Percentiles rank a stretch among this genome's conserved stretches.
phyloP scores from a whole-genome alignment of 2,329 filamentous ascomycete species.

The Phoma sp. region DNA sequence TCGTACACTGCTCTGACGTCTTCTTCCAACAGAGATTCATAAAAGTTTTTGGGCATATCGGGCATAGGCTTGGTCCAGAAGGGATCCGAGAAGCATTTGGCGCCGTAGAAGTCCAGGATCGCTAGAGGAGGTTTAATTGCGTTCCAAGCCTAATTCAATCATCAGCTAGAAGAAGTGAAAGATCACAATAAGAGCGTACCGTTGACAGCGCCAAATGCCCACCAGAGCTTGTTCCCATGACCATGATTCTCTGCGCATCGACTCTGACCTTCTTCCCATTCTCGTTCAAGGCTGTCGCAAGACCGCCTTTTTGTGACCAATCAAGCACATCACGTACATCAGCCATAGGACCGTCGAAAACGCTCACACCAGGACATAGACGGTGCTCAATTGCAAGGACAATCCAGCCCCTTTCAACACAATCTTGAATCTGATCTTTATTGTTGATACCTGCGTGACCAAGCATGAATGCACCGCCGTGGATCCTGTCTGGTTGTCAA shows the following conservation, averaged over 20 bases:
- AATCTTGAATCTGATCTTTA: slow-evolving; percentile 22
- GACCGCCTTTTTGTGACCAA: slow-evolving; percentile 17
- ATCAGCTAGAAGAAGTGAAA: neutral
- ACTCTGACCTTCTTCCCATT: neutral
- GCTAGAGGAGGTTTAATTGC: slow-evolving; percentile 8
- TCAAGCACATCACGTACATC: slow-evolving; percentile 18
- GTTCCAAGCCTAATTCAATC: slow-evolving; percentile 10
- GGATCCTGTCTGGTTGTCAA: slow-evolving; percentile 4
- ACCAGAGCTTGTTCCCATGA: slow-evolving; percentile 21
- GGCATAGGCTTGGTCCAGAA: slow-evolving; percentile 19
- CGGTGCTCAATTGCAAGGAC: slow-evolving; percentile 21
- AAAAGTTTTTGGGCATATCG: slow-evolving; percentile 10
- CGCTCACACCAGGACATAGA: slow-evolving; percentile 21
- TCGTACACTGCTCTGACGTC: slow-evolving; percentile 1
- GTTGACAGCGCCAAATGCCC: slow-evolving; percentile 18
- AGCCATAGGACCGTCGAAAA: slow-evolving; percentile 21
- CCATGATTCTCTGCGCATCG: slow-evolving; percentile 13
- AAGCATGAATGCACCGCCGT: slow-evolving; percentile 27
- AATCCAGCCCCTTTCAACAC: slow-evolving; percentile 16
- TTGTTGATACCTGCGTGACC: slow-evolving; percentile 18
- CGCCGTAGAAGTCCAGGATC: slow-evolving; percentile 24
- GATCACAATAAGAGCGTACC: neutral
- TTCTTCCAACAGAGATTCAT: neutral
- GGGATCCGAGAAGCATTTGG: slow-evolving; percentile 19
- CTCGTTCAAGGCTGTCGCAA: slow-evolving; percentile 2